Conservation (phyloP, 305 asterid species). For the Fraxinus greggii region DNA sequence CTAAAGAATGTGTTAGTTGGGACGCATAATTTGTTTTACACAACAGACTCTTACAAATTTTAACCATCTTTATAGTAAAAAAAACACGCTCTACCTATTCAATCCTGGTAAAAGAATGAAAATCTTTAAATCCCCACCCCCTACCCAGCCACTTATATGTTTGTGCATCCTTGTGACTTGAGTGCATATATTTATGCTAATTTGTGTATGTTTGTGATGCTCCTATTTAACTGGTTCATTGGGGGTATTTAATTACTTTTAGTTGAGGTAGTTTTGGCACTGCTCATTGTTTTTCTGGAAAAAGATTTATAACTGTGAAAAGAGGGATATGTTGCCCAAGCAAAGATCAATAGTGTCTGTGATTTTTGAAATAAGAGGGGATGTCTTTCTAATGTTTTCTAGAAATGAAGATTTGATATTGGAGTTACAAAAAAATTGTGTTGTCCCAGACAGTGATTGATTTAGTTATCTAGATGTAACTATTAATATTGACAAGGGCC, state of each 20-base stretch:
- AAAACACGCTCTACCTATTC: not conserved
- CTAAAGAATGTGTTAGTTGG: not conserved
- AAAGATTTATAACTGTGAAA: not conserved
- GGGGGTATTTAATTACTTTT: not conserved
- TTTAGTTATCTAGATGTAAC: not conserved
- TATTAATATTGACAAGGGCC: not conserved
- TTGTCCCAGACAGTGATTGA: not conserved
- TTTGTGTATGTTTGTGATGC: not conserved
- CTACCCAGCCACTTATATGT: not conserved
- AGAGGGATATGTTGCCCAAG: not conserved
- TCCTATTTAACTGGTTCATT: not conserved
- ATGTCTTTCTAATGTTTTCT: not conserved
- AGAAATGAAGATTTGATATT: not conserved
- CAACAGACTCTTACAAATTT: not conserved
- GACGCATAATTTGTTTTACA: not conserved
- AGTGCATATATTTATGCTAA: not conserved
- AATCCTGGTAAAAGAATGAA: not conserved
- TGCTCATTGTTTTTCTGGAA: not conserved
- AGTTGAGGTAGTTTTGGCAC: not conserved
- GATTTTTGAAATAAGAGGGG: not conserved
- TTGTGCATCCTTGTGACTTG: not conserved
- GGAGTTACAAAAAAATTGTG: not conserved
- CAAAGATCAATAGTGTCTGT: not conserved
- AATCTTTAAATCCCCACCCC: not conserved
- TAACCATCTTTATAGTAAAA: not conserved